Evolutionary conservation across 352 stramenopile species (phyloP), one percentile per base, ranked within the genome.

Genomic region (Thalassiosira gravida): DNA sequence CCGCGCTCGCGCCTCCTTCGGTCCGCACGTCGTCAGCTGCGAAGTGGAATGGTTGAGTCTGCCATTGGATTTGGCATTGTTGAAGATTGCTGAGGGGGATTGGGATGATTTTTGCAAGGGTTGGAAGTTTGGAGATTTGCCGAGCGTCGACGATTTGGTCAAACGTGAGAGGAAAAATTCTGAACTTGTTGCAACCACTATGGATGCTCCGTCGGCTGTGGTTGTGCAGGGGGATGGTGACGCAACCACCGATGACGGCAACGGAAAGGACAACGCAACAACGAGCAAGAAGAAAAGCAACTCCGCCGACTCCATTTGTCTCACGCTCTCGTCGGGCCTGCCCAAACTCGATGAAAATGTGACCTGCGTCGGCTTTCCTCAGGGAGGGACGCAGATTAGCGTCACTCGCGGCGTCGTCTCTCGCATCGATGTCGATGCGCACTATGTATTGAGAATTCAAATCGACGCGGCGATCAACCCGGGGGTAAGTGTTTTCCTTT

Each of bases 401-500:
- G 83, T 93, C 0, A 93, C 88, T 7, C 63, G 84, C 11, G 88
- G 88, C 5, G 88, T 93, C 27, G 87, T 93, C 16, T 88, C 74
- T 7, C 74, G 88, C 8, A 84, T 93, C 25, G 86, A 92, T 67
- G 83, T 86, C 5, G 72, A 81, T 59, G 53, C 72, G 13, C 67
- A 86, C 44, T 69, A 67, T 57, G 79, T 92, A 7, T 63, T 93
- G 29, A 67, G 78, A 75, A 97, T 98, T 63, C 95, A 98, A 82
- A 97, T 96, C 42, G 95, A 98, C 85, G 95, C 95, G 1, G 95
- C 95, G 32, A 97, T 98, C 71, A 98, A 98, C 82, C 87, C 92
- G n/a, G 95, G 95, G 32, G 97, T 97, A 80, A 96, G 91, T n/a
- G n/a, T n/a, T n/a, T n/a, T n/a, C n/a, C n/a, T n/a, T n/a, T n/a